A percentile compares a stretch with the other conserved stretches of the same genome.
phyloP scores from a whole-genome alignment of 176 grass and related monocot genomes.

The Thinopyrum elongatum region DNA sequence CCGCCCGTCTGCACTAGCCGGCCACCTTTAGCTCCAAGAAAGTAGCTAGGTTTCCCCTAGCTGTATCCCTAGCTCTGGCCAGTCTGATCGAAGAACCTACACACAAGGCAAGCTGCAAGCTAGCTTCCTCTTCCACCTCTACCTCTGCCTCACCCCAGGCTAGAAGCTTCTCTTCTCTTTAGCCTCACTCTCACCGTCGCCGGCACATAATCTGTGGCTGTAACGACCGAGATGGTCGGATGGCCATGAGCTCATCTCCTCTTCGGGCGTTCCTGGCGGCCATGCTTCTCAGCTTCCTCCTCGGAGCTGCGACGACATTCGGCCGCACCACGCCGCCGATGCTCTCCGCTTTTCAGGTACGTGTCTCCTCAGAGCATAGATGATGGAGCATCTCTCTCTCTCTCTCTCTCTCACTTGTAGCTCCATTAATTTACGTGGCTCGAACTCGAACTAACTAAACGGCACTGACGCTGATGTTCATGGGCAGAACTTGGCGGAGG shows the following conservation, averaged over 20 bases:
- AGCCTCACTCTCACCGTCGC: background rate
- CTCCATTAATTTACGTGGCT: background rate
- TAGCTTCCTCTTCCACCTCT: slow-evolving; percentile 9
- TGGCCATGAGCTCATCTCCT: slow-evolving; percentile 57
- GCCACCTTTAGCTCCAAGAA: too few relatives aligned
- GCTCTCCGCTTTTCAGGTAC: slow-evolving; percentile 47
- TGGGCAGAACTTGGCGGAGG: slow-evolving; percentile 50
- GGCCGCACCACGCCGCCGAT: slow-evolving; percentile 28
- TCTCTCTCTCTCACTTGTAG: background rate
- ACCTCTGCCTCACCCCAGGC: background rate
- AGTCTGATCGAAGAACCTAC: background rate
- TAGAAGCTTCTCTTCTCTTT: slow-evolving; percentile 23
- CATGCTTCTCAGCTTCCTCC: slow-evolving; percentile 45
- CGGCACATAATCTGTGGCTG: background rate
- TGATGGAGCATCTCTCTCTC: too few relatives aligned
- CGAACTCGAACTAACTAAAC: too few relatives aligned
- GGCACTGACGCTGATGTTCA: too few relatives aligned
- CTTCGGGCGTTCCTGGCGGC: slow-evolving; percentile 29
- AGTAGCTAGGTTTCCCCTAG: background rate
- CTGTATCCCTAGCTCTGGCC: slow-evolving; percentile 4
- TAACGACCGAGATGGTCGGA: slow-evolving; percentile 49
- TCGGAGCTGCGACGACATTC: slow-evolving; percentile 30
- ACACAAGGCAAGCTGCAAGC: background rate
- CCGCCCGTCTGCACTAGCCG: background rate
- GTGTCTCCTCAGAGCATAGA: too few relatives aligned